Conservation (phyloP, 2,329 filamentous ascomycete species). For the Talaromyces sp. region DNA sequence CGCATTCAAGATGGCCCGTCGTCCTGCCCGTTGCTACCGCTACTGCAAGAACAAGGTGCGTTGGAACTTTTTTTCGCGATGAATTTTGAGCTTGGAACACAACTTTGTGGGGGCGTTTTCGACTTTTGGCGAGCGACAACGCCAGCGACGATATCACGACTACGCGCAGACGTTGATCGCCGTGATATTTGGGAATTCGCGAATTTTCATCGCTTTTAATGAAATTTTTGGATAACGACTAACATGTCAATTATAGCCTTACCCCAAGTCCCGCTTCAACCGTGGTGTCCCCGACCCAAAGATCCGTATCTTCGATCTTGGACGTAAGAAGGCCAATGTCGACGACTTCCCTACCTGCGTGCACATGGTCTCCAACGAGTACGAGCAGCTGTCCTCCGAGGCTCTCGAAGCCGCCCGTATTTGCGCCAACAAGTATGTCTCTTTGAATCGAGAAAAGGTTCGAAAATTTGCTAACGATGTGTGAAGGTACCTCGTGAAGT, state of each 20-base stretch:
- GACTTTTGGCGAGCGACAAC: constrained; percentile 12
- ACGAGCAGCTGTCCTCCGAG: constrained; percentile 99
- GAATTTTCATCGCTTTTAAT: background rate
- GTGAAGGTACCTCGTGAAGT: constrained; percentile 64
- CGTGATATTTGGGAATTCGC: background rate
- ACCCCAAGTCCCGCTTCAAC: constrained; percentile 99
- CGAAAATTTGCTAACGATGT: background rate
- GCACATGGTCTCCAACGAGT: constrained; percentile 99
- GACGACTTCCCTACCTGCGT: constrained; percentile 99
- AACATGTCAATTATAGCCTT: constrained; percentile 59
- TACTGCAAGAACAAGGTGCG: constrained; percentile 99
- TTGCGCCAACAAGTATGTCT: constrained; percentile 92
- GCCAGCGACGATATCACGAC: background rate
- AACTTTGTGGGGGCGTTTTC: constrained; percentile 28
- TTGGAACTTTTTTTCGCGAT: constrained; percentile 25
- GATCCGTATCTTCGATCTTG: constrained; percentile 97
- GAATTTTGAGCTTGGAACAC: background rate
- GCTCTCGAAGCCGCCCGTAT: constrained; percentile 99
- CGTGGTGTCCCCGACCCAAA: constrained; percentile 85
- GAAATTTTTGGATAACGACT: background rate
- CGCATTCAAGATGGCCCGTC: constrained; percentile 91
- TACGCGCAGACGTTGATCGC: no score
- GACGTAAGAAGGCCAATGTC: constrained; percentile 96
- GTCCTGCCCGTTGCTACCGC: constrained; percentile 98
- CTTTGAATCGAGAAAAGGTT: no score